A percentile compares a stretch with the other conserved stretches of the same genome.
Evolutionary conservation across 495 filamentous ascomycete genomes (phyloP).

Genomic region (Penicillium maclennaniae): DNA sequence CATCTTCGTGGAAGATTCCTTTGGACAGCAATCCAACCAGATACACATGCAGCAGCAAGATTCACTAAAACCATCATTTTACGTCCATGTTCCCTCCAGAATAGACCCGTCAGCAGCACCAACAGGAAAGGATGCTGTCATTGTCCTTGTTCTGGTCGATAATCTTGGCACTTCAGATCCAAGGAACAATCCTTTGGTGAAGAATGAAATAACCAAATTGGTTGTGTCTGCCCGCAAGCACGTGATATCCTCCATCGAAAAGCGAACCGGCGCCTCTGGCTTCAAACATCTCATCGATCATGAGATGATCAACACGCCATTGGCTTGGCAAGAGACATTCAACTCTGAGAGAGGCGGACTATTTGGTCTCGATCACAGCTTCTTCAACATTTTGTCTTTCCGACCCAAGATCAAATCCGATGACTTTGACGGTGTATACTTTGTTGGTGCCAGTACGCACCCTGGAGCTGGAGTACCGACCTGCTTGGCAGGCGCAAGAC

Average conservation of each 20-base stretch:
- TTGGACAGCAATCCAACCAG: slow-evolving; percentile 61
- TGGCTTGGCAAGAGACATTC: slow-evolving; percentile 56
- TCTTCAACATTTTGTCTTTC: slow-evolving; percentile 67
- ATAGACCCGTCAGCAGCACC: slow-evolving; percentile 63
- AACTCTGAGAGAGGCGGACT: slow-evolving; percentile 69
- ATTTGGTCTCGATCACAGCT: slow-evolving; percentile 60
- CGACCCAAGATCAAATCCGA: slow-evolving; percentile 53
- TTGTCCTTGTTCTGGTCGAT: slow-evolving; percentile 64
- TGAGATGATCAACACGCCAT: slow-evolving; percentile 58
- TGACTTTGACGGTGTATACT: slow-evolving; percentile 48
- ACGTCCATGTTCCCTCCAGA: slow-evolving; percentile 64
- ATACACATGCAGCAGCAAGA: slow-evolving; percentile 62
- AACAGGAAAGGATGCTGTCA: slow-evolving; percentile 51
- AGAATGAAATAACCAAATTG: not conserved
- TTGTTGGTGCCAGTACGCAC: slow-evolving; percentile 67
- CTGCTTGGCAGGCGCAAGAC: slow-evolving; percentile 58
- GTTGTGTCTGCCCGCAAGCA: not conserved
- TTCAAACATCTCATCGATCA: slow-evolving; percentile 45
- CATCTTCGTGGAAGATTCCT: slow-evolving; percentile 67
- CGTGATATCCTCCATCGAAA: not conserved
- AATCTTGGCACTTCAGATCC: slow-evolving; percentile 39
- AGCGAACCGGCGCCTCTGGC: slow-evolving; percentile 11
- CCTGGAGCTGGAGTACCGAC: slow-evolving; percentile 70
- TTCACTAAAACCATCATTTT: slow-evolving; percentile 61
- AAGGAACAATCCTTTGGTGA: not conserved